phyloP scores from a whole-genome alignment of 768 basidiomycete species.

The Auriscalpium vulgare region DNA sequence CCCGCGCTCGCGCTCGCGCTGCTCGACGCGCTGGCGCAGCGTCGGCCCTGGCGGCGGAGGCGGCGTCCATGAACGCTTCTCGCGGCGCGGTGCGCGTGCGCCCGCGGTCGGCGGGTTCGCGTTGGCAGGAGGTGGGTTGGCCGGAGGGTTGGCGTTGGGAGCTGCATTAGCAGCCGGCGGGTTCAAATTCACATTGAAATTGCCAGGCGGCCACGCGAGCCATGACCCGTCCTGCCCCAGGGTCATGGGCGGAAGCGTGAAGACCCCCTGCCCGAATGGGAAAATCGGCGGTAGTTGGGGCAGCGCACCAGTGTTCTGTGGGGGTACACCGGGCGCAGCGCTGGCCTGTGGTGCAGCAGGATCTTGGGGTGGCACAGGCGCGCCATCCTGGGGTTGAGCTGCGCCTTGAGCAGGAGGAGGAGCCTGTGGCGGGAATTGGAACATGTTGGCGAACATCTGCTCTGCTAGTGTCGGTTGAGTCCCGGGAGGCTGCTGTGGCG shows the following conservation, averaged over 20 bases:
- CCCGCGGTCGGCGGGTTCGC: slow-evolving; percentile 9
- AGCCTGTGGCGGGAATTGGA: neutral
- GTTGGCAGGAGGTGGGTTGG: slow-evolving; percentile 7
- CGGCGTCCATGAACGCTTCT: slow-evolving; percentile 44
- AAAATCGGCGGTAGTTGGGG: neutral
- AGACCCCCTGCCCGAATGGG: neutral
- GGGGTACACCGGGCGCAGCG: too few species aligned
- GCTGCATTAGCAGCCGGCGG: neutral
- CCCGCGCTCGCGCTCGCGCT: slow-evolving; percentile 63
- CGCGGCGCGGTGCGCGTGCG: slow-evolving; percentile 23
- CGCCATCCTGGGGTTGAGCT: neutral
- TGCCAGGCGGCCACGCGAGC: neutral
- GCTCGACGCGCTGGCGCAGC: slow-evolving; percentile 65
- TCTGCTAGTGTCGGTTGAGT: too few species aligned
- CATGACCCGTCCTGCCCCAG: neutral
- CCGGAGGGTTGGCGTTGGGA: neutral
- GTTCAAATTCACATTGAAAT: too few species aligned
- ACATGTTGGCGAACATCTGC: neutral
- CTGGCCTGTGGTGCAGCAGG: too few species aligned
- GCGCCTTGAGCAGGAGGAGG: neutral
- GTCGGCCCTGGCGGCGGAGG: slow-evolving; percentile 63
- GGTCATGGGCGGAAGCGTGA: neutral
- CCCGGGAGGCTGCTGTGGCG: neutral
- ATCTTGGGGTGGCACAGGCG: neutral
- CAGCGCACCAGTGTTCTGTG: too few species aligned